These are phyloP conservation scores for Yamadazyma ubonensis DNA, from an alignment of 805 yeast species.

Conservation along the genomic window DNA sequence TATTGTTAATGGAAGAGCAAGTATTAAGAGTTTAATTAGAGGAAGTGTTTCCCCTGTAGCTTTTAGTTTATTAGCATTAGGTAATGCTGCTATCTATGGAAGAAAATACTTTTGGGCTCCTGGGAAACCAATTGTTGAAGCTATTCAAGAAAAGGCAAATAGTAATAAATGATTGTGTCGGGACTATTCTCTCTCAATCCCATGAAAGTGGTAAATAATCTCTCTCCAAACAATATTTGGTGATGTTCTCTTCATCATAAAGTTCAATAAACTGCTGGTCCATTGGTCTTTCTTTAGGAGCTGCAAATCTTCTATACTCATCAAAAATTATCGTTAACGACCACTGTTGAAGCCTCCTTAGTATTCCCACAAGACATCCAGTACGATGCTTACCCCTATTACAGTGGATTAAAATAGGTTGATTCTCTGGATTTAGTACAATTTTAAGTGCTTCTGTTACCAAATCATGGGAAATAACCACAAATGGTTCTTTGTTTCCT, in stretches of 20 bases:
- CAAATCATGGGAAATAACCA: constrained; percentile 61
- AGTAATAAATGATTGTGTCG: too few relatives aligned
- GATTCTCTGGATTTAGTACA: constrained; percentile 80
- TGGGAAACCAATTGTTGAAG: too few relatives aligned
- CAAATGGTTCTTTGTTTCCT: constrained; percentile 95
- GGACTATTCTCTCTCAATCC: constrained; percentile 33
- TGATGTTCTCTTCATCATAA: constrained; percentile 69
- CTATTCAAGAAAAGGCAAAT: too few relatives aligned
- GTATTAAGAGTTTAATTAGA: constrained; percentile 50
- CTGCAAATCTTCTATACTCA: constrained; percentile 91
- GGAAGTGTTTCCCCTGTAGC: constrained; percentile 64
- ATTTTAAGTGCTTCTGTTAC: constrained; percentile 80
- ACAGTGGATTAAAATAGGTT: constrained; percentile 91
- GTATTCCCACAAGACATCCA: constrained; percentile 93
- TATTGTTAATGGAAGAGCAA: constrained; percentile 64
- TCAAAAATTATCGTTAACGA: constrained; percentile 91
- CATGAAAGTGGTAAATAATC: constrained; percentile 70
- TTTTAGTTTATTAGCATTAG: constrained; percentile 55
- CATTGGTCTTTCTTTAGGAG: constrained; percentile 91
- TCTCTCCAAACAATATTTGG: constrained; percentile 48
- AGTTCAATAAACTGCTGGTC: constrained; percentile 95
- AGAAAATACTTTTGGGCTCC: constrained; percentile 57
- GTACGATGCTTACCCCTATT: constrained; percentile 97
- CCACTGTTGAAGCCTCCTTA: constrained; percentile 88
- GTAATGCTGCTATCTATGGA: constrained; percentile 68